A percentile compares a stretch with the other conserved stretches of the same genome.
Evolutionary conservation across 345 rosid species (phyloP).

Genomic region (Gynandropsis gynandra): DNA sequence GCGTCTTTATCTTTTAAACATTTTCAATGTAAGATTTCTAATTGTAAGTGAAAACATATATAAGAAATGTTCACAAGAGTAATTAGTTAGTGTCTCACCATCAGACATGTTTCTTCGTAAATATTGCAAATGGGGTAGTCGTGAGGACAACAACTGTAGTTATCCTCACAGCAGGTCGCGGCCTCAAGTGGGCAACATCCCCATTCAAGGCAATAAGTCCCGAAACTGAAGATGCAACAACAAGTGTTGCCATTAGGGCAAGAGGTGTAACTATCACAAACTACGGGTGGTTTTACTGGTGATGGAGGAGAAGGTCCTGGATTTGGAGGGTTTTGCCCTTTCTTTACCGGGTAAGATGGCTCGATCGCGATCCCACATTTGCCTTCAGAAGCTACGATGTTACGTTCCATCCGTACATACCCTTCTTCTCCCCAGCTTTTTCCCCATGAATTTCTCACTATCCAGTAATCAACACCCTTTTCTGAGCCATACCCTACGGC

Average conservation of each 20-base stretch:
- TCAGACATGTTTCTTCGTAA: constrained; percentile 53
- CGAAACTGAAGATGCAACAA: constrained; percentile 48
- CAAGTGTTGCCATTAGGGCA: constrained; percentile 57
- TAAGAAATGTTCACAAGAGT: neutral
- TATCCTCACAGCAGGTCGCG: constrained; percentile 56
- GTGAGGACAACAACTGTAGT: constrained; percentile 53
- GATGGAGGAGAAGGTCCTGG: constrained; percentile 30
- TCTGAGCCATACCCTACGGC: constrained; percentile 63
- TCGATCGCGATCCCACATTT: constrained; percentile 56
- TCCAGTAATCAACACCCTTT: constrained; percentile 56
- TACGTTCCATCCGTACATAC: constrained; percentile 44
- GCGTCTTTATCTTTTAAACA: too few species aligned
- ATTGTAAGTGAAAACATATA: neutral
- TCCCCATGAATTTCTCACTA: constrained; percentile 77
- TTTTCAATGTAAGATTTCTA: too few species aligned
- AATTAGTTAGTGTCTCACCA: constrained; percentile 29
- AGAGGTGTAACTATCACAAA: constrained; percentile 52
- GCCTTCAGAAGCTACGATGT: constrained; percentile 35
- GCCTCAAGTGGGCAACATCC: constrained; percentile 61
- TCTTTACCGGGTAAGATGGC: constrained; percentile 56
- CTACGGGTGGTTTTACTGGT: constrained; percentile 47
- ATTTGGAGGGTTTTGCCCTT: constrained; percentile 30
- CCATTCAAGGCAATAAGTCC: constrained; percentile 38
- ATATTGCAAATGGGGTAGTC: constrained; percentile 64
- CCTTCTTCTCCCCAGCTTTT: constrained; percentile 63